phyloP scores from a whole-genome alignment of 192 early-diverging fungal species.

The Entomortierella lignicola region DNA sequence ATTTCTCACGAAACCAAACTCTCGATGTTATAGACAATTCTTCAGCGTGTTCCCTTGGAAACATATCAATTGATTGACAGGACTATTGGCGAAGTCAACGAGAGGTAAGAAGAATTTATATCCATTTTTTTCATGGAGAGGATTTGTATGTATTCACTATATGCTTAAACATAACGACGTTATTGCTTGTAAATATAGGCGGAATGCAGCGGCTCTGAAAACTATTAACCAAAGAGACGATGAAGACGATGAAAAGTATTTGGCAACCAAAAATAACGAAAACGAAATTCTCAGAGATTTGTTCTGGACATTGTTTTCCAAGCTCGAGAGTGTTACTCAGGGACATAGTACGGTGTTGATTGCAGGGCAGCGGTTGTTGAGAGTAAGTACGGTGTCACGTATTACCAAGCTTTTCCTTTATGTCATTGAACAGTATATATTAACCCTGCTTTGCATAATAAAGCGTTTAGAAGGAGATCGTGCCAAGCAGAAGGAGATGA shows the following conservation, averaged over 20 bases:
- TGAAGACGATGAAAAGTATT: constrained; percentile 59
- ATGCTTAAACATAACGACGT: not conserved
- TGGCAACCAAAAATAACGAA: constrained; percentile 65
- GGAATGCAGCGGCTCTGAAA: constrained; percentile 46
- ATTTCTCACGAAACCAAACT: not conserved
- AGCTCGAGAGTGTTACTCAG: constrained; percentile 78
- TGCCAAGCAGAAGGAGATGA: constrained; percentile 34
- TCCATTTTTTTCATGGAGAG: not conserved
- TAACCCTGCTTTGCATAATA: not conserved
- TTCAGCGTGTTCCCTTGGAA: constrained; percentile 76
- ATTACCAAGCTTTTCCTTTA: not conserved
- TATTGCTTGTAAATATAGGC: constrained; percentile 4
- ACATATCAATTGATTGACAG: constrained; percentile 78
- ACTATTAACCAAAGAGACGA: constrained; percentile 54
- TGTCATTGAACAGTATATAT: not conserved
- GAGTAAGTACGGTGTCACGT: constrained; percentile 19
- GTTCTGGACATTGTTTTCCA: constrained; percentile 80
- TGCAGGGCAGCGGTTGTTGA: constrained; percentile 64
- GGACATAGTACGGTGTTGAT: constrained; percentile 79
- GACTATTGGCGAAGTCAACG: constrained; percentile 78
- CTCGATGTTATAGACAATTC: constrained; percentile 64
- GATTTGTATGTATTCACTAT: not conserved
- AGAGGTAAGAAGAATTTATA: constrained; percentile 62
- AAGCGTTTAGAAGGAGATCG: constrained; percentile 43
- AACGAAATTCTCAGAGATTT: constrained; percentile 81